Percentiles rank a stretch among this genome's conserved stretches.
Conservation (phyloP, 805 yeast genomes). For the Yamadazyma sp. region DNA sequence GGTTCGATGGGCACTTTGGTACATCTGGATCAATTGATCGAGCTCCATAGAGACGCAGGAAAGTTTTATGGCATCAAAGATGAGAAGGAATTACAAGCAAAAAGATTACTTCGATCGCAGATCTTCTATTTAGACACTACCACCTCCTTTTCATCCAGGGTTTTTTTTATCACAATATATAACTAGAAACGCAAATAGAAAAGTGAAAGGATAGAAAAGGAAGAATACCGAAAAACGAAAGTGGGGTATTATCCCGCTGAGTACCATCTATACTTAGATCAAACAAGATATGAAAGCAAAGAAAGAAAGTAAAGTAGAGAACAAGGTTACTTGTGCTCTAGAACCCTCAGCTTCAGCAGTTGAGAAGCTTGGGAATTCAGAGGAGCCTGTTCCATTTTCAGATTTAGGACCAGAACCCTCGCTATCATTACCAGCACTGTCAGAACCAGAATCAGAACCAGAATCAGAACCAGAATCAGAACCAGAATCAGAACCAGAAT, state of each 20-base stretch:
- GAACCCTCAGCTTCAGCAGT: no score
- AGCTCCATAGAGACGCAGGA: conserved; percentile 16
- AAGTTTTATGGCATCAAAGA: conserved; percentile 10
- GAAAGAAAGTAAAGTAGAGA: no score
- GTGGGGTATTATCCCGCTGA: conserved; percentile 13
- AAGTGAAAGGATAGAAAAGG: no score
- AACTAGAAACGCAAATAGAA: no score
- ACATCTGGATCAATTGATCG: conserved; percentile 14
- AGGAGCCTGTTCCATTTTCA: no score
- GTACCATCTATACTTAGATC: conserved; percentile 8
- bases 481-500: no score
- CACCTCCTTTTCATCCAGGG: conserved; percentile 13
- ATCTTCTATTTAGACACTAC: conserved; percentile 15
- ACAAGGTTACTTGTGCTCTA: conserved; percentile 13
- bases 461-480: no score
- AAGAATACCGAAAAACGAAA: no score
- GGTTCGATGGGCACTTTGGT: conserved; percentile 15
- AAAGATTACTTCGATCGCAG: conserved; percentile 17
- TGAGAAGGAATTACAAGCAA: conserved; percentile 7
- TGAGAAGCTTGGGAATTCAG: no score
- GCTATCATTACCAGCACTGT: no score
- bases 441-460: no score
- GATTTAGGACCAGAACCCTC: no score
- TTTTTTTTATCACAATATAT: conserved; percentile 14
- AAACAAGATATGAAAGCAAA: conserved; percentile 11